Evolutionary conservation across 2,329 filamentous ascomycete genomes (phyloP).

Genomic region (Pseudogymnoascus sp.): DNA sequence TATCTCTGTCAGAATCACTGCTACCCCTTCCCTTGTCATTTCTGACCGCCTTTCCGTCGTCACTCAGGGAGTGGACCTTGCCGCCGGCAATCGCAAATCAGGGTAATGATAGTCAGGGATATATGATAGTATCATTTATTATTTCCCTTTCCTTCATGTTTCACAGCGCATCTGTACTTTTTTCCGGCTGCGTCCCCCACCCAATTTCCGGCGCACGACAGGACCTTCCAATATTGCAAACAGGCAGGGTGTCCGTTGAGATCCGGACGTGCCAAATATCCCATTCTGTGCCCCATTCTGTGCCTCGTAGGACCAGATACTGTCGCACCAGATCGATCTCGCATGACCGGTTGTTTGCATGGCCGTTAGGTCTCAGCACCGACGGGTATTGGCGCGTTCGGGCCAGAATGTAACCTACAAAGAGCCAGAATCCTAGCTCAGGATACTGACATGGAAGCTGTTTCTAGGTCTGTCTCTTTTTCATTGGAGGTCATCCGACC

Average conservation of each 20-base stretch:
- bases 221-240: constrained; percentile 1
- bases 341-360: constrained; percentile 8
- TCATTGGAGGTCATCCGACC: constrained; percentile 4
- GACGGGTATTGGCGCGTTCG: constrained; percentile 5
- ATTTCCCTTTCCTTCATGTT: constrained; percentile 1
- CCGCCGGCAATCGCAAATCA: neutral
- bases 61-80: constrained; percentile 2
- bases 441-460: constrained; percentile 8
- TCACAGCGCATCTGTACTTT: constrained; percentile 6
- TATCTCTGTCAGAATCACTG: neutral
- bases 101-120: neutral
- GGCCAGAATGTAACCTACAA: neutral
- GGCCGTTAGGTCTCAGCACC: constrained; percentile 3
- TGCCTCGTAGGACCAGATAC: constrained; percentile 9
- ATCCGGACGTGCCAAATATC: constrained; percentile 2
- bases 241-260: constrained; percentile 1
- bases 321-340: constrained; percentile 7
- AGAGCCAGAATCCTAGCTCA: neutral
- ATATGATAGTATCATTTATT: neutral
- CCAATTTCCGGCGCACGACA: constrained; percentile 8
- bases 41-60: constrained; percentile 3
- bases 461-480: constrained; percentile 5
- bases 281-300: neutral
- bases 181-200: constrained; percentile 1
- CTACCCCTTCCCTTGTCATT: neutral